Evolutionary conservation across 2,329 filamentous ascomycete genomes (phyloP).

Genomic region (Apiospora sp.): DNA sequence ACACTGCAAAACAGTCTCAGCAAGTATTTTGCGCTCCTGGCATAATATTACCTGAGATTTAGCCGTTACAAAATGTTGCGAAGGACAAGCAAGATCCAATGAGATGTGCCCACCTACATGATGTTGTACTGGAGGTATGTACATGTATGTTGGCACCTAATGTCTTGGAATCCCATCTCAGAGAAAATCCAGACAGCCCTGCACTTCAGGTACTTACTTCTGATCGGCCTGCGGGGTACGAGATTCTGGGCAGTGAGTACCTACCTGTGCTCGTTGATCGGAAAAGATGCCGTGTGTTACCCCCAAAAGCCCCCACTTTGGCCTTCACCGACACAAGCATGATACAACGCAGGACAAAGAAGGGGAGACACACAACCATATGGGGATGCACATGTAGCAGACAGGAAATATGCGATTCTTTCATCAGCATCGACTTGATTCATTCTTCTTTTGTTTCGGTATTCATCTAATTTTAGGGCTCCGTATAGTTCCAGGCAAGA

Average conservation of each 20-base stretch:
- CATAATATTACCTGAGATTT: not conserved
- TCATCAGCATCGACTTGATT: not conserved
- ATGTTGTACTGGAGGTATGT: no score
- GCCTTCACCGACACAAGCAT: conserved; percentile 1
- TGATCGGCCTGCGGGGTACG: conserved; percentile 12
- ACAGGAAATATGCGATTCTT: not conserved
- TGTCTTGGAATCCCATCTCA: not conserved
- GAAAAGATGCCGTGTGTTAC: conserved; percentile 14
- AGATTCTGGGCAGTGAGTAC: not conserved
- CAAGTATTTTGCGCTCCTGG: not conserved
- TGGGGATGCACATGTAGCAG: not conserved
- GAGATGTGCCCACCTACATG: not conserved
- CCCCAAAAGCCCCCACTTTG: not conserved
- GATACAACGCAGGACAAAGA: not conserved
- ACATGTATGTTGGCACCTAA: not conserved
- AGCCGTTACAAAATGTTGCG: not conserved
- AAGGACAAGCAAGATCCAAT: not conserved
- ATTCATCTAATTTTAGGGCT: not conserved
- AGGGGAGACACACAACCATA: not conserved
- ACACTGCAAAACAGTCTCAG: not conserved
- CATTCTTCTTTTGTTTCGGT: not conserved
- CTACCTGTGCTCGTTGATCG: not conserved
- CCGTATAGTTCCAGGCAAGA: not conserved
- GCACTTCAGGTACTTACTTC: conserved; percentile 15
- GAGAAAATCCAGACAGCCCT: not conserved